Percentiles rank a stretch among this genome's conserved stretches.
Conservation (phyloP, 2,329 filamentous ascomycete genomes). For the Fusarium denticulatum region DNA sequence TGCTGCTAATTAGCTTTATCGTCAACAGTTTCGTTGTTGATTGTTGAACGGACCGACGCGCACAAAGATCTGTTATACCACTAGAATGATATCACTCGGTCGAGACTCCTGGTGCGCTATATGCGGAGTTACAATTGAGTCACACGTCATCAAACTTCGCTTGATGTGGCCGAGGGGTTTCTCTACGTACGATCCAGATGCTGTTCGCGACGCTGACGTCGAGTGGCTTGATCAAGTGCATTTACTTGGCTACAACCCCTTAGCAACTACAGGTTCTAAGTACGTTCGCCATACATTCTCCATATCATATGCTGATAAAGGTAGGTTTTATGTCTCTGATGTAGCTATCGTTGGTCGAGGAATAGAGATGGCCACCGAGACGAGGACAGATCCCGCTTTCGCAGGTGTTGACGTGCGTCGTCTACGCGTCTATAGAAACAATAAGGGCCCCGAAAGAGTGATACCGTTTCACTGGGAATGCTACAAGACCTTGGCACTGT, state of each 20-base stretch:
- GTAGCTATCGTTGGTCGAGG: neutral
- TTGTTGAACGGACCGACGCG: no score
- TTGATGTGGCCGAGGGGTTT: rapidly evolving
- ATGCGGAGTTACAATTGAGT: neutral
- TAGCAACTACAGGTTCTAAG: neutral
- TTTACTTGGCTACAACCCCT: neutral
- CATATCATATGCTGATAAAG: neutral
- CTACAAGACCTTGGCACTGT: neutral
- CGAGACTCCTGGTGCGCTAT: neutral
- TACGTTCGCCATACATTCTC: rapidly evolving
- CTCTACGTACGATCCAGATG: neutral
- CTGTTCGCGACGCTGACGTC: neutral
- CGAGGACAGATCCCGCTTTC: neutral
- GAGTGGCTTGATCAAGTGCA: neutral
- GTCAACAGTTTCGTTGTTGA: neutral
- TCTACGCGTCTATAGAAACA: neutral
- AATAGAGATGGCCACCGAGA: neutral
- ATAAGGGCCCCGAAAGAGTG: neutral
- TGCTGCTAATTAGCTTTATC: neutral
- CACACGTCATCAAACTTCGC: neutral
- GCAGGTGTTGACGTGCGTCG: neutral
- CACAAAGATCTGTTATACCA: neutral
- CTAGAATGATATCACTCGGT: neutral
- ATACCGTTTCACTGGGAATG: neutral
- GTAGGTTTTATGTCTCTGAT: neutral